Conservation (phyloP, 495 filamentous ascomycete genomes). For the Viridothelium virens region DNA sequence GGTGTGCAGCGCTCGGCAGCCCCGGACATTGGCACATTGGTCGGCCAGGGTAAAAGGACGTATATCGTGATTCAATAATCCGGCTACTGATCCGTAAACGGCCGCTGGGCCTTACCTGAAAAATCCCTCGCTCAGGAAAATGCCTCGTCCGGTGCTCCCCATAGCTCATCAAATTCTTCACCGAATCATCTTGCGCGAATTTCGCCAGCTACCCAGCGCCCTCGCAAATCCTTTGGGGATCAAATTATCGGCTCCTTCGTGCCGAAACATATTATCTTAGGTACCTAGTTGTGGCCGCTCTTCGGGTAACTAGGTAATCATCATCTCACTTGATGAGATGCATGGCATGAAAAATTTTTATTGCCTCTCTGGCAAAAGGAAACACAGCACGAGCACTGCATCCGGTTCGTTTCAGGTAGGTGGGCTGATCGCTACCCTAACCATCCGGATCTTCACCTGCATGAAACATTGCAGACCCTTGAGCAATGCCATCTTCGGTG, state of each 20-base stretch:
- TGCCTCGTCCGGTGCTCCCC: slow-evolving; percentile 1
- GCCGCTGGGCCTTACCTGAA: slow-evolving; percentile 6
- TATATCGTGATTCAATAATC: neutral
- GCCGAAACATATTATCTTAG: neutral
- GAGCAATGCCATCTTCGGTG: neutral
- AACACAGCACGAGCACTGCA: neutral
- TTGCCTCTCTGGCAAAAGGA: neutral
- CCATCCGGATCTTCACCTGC: neutral
- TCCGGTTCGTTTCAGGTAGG: neutral
- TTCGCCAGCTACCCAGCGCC: neutral
- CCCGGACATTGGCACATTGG: neutral
- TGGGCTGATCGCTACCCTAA: neutral
- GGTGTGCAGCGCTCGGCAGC: neutral
- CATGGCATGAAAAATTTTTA: neutral
- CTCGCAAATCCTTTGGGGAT: neutral
- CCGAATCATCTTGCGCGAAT: slow-evolving; percentile 11
- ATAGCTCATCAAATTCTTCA: slow-evolving; percentile 7
- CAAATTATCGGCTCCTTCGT: neutral
- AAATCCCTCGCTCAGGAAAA: slow-evolving; percentile 8
- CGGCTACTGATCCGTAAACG: neutral
- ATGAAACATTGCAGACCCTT: neutral
- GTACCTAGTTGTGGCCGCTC: no score
- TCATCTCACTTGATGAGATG: neutral
- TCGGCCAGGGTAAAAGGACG: neutral
- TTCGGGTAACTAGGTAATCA: neutral